Evolutionary conservation across 106 monocot species (phyloP), one percentile per base, ranked within the genome.

Genomic region (Dioscorea dumetorum): DNA sequence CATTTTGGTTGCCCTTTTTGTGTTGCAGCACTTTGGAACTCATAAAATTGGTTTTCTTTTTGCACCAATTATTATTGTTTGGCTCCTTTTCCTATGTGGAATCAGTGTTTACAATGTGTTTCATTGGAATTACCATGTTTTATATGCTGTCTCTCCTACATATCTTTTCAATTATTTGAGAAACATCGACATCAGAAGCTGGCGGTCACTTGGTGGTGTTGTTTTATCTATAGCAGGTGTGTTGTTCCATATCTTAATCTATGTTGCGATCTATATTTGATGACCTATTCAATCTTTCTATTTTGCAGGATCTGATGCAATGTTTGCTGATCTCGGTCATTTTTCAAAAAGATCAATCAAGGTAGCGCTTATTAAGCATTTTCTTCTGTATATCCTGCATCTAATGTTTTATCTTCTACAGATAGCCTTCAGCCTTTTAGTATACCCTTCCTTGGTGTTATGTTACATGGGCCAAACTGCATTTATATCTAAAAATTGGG

Each of bases 391-490:
- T 41, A 41, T 41, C 41, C 41, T 41, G 41, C 41, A 8, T 41
- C 41, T 41, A 10, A 41, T 41, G 41, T 41, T 41, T 41, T 41
- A 41, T 41, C 41, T 41, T 58, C 10, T 77, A 70, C 87, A 99
- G 99, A 77, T 99, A 75, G 99, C 93, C 58, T 99, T 99, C 68
- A 81, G 87, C 58, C 85, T 67, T 57, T 74, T 99, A 67, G 93
- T 99, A 54, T 99, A 99, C 69, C 99, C 99, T 33, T 82, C 93
- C 10, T 76, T 99, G 82, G 67, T 99, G 28, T 75, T 99, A 28
- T 90, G 90, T 28, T 99, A 99, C 67, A 99, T 99, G 99, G 99
- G 99, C 12, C 99, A 99, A 85, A 93, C 99, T 57, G 99, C 99
- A 4, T 93, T 90, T 78, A 72, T 99, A 7, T 99, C 93, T 58